phyloP scores from a whole-genome alignment of 1,284 basidiomycete species.

The Heterobasidion irregulare region DNA sequence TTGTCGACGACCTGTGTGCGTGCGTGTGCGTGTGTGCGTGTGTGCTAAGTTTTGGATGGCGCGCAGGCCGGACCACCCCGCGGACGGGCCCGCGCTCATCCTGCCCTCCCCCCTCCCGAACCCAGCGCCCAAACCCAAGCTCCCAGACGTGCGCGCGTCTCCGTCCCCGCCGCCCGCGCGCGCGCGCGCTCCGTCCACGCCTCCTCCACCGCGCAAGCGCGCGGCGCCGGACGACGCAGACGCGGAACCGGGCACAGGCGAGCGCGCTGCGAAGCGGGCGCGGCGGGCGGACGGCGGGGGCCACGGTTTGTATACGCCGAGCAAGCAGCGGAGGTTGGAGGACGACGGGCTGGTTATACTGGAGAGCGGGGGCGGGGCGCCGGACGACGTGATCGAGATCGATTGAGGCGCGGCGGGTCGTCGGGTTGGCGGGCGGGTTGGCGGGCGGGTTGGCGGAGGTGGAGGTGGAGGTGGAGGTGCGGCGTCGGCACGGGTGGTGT shows the following conservation, averaged over 20 bases:
- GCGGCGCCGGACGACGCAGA: conserved; percentile 47
- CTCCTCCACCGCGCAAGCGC: conserved; percentile 44
- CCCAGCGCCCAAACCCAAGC: conserved; percentile 40
- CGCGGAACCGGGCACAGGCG: conserved; percentile 36
- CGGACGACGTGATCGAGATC: conserved; percentile 44
- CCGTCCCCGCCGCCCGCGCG: conserved; percentile 25
- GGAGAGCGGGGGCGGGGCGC: conserved; percentile 49
- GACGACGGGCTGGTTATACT: conserved; percentile 65
- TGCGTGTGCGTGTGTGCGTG: not conserved
- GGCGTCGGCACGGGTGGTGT: no score
- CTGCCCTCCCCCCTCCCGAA: conserved; percentile 54
- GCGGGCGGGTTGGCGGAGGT: no score
- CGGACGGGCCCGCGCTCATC: conserved; percentile 42
- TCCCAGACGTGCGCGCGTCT: conserved; percentile 26
- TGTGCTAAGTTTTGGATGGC: not conserved
- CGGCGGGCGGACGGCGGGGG: conserved; percentile 18
- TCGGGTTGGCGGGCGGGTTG: no score
- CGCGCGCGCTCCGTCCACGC: conserved; percentile 30
- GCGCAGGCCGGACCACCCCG: conserved; percentile 41
- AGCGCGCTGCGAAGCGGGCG: conserved; percentile 35
- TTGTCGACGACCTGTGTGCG: not conserved
- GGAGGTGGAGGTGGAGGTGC: no score
- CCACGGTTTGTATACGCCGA: conserved; percentile 34
- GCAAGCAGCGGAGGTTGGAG: conserved; percentile 55
- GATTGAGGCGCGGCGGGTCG: conserved; percentile 18